Evolutionary conservation across 1,139 yeast species (phyloP).

Genomic region (Candida freyschussii): DNA sequence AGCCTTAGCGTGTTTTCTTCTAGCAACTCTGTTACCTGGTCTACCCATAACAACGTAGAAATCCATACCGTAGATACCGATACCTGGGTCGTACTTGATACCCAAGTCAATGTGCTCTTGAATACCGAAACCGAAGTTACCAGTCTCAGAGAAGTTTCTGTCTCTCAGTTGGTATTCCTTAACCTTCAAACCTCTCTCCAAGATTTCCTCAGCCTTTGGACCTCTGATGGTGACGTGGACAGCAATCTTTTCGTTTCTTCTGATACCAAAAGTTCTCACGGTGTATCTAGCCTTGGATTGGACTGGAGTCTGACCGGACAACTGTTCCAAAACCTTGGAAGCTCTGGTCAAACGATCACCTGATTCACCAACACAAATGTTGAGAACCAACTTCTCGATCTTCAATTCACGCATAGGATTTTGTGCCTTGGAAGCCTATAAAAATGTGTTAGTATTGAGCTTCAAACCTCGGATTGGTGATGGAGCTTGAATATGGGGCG

Average conservation of each 20-base stretch:
- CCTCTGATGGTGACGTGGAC: constrained; percentile 99
- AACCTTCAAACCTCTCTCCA: constrained; percentile 99
- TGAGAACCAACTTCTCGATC: constrained; percentile 98
- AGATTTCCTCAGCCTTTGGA: constrained; percentile 99
- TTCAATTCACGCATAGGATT: constrained; percentile 97
- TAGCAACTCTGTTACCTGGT: constrained; percentile 98
- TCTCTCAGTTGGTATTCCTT: constrained; percentile 96
- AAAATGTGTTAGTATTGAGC: constrained; percentile 19
- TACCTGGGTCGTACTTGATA: constrained; percentile 99
- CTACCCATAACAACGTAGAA: constrained; percentile 99
- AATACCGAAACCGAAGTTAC: constrained; percentile 99
- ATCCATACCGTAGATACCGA: constrained; percentile 99
- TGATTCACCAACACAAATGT: constrained; percentile 99
- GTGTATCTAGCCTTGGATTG: constrained; percentile 99
- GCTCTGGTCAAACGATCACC: constrained; percentile 99
- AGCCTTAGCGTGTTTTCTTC: constrained; percentile 96
- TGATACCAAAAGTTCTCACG: constrained; percentile 99
- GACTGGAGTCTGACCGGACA: constrained; percentile 99
- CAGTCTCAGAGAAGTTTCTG: constrained; percentile 96
- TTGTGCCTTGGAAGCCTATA: constrained; percentile 40
- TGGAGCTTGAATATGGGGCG: background rate
- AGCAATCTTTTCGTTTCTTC: constrained; percentile 99
- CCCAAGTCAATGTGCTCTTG: constrained; percentile 99
- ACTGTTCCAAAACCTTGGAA: constrained; percentile 99
- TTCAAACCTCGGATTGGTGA: background rate